Base-by-base conservation (phyloP, 1,284 basidiomycete species). In the Ganoderma leucocontextum region DNA sequence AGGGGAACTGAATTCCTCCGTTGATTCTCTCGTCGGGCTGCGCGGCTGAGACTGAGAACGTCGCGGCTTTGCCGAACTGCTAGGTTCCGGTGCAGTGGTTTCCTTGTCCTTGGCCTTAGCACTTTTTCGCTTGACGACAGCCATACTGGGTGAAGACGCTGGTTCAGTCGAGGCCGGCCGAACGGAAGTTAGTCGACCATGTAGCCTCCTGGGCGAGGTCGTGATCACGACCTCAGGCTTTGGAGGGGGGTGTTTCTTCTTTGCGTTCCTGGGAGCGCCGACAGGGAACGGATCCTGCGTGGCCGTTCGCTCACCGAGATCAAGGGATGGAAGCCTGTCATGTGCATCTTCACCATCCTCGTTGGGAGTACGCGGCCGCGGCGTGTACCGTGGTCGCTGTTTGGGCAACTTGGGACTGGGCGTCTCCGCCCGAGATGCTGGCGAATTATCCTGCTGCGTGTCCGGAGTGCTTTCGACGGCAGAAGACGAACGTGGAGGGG, bases 141-240 rank as follows among this genome's bases (percentile, higher is more conserved):
- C 39, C 22, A 63, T 39, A 33, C 29, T 62, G 62, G 62, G 52
- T 55, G 39, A 71, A 41, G 61, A 58, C 3, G 36, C 58, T 33
- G 60, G 65, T 4, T 64, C 64, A 6, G 63, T 64, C 29, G 62
- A 60, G 25, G 42, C 35, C 25, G 49, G 38, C 4, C 52, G 63
- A 58, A 19, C 52, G 22, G 55, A 39, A 4, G 7, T 61, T 15
- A 60, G 38, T 7, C 17, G 19, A 15, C 47, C 41, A 35, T 33
- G 44, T 52, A 41, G 39, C 10, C 38, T 57, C 38, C 22, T 57
- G 1, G 36, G 61, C 29, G 57, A 17, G 13, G 80, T 73, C 33
- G 76, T 77, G 55, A 77, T 78, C 73, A 83, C 78, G 68, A 75
- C 75, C 65, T 83, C 83, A 3, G 80, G 79, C 13, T 79, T 77